Evolutionary conservation across 306 rosid genomes (phyloP), one percentile per base, ranked within the genome.

Genomic region (Rubus parviflorus): DNA sequence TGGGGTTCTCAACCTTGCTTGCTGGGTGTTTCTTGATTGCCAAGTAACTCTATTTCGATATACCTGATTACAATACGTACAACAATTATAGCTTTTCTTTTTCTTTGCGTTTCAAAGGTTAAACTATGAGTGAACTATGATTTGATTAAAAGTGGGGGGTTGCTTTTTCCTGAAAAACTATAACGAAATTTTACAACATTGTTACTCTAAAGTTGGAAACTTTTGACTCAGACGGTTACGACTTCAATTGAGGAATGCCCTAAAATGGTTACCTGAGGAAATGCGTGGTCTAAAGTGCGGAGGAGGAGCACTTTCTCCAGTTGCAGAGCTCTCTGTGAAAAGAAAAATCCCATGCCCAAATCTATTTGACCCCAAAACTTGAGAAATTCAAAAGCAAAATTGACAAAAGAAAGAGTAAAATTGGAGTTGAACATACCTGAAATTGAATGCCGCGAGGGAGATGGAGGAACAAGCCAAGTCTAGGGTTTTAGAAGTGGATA

Each of bases 331-430:
- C 68, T 38, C 68, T 63, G 68, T 20, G 68, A 37, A 35, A 63
- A 63, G 20, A 63, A 63, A 63, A 63, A 63, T 19, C 68, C 45
- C 68, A 63, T 63, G 68, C 68, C 68, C 20, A 63, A 63, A 63
- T 63, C 68, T 63, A 63, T 37, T 16, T 63, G 45, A 63, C 68
- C 68, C 20, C 46, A 37, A 37, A 16, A 35, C 12, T 35, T 63
- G 45, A 63, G 46, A 63, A 37, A 63, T 41, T 25, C 46, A 63
- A 37, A 63, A 6, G 68, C 43, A 0, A 13, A 63, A 63, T 63
- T 63, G 6, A 38, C 45, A 6, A 15, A 6, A 15, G 22, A 9
- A 16, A 63, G 46, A 15, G 22, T 63, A 11, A 38, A 37, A 63
- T 35, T 63, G 5, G 46, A 63, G 46, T 5, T 37, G 9, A 35